These are phyloP conservation scores for Parathielavia appendiculata DNA, from an alignment of 495 filamentous ascomycete genomes.

Conservation along the genomic window DNA sequence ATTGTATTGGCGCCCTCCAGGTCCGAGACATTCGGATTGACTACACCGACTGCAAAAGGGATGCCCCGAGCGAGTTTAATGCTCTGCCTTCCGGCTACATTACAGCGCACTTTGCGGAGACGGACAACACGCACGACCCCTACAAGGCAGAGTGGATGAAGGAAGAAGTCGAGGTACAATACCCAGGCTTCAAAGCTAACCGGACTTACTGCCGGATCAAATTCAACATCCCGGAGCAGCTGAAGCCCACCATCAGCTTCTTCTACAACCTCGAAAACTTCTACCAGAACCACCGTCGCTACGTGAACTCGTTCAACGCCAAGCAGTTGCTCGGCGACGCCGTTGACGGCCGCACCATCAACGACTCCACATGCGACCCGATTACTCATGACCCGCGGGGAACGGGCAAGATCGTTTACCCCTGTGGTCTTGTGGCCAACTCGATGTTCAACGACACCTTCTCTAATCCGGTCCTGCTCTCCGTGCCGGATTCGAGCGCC, in stretches of 20 bases:
- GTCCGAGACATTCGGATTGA: conserved; percentile 88
- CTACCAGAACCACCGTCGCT: conserved; percentile 98
- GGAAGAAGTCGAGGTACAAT: conserved; percentile 15
- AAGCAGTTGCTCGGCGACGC: conserved; percentile 75
- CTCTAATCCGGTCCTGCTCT: conserved; percentile 51
- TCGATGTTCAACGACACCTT: conserved; percentile 98
- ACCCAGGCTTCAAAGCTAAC: conserved; percentile 21
- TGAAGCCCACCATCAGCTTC: conserved; percentile 75
- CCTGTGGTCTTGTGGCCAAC: conserved; percentile 94
- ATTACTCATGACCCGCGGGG: conserved; percentile 50
- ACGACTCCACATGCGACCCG: conserved; percentile 67
- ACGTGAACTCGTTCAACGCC: conserved; percentile 80
- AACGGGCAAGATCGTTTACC: conserved; percentile 71
- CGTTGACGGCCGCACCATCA: conserved; percentile 55
- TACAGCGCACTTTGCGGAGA: conserved; percentile 59
- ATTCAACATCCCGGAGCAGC: conserved; percentile 71
- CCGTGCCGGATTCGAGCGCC: conserved; percentile 26
- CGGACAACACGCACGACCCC: conserved; percentile 26
- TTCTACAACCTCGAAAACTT: conserved; percentile 98
- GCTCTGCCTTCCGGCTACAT: conserved; percentile 54
- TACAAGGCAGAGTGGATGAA: conserved; percentile 31
- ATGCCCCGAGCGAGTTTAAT: conserved; percentile 34
- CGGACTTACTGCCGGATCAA: conserved; percentile 55
- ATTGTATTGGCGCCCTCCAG: conserved; percentile 44
- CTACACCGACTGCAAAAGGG: conserved; percentile 67